Conservation (phyloP, 1,139 yeast species). For the Pneumocystis sp. region DNA sequence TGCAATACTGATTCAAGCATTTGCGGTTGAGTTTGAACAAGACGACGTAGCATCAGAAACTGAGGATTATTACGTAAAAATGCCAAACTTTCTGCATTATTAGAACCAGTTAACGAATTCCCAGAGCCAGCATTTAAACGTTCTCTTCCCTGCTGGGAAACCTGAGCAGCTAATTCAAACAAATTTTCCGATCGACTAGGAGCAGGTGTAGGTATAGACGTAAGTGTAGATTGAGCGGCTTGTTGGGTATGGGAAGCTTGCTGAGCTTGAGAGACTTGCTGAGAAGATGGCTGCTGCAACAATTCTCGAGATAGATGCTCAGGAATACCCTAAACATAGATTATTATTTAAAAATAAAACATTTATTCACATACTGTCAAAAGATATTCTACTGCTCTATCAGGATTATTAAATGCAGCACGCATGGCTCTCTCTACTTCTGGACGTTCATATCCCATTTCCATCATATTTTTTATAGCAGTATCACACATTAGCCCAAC, state of each 20-base stretch:
- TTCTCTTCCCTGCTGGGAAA: slow-evolving; percentile 25
- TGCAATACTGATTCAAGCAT: slow-evolving; percentile 72
- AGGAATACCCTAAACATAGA: slow-evolving; percentile 1
- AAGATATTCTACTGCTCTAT: slow-evolving; percentile 90
- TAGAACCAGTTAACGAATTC: slow-evolving; percentile 25
- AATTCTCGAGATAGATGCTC: slow-evolving; percentile 1
- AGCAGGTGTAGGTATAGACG: slow-evolving; percentile 23
- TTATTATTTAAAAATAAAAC: not conserved
- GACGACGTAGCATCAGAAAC: slow-evolving; percentile 51
- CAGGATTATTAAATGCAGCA: slow-evolving; percentile 95
- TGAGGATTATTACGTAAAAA: slow-evolving; percentile 31
- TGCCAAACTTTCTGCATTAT: slow-evolving; percentile 22
- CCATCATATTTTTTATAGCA: slow-evolving; percentile 69
- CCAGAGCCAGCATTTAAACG: slow-evolving; percentile 18
- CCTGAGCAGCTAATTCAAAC: slow-evolving; percentile 60
- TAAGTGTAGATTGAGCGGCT: slow-evolving; percentile 6
- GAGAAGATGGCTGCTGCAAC: not conserved
- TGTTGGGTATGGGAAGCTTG: not conserved
- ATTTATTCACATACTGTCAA: slow-evolving; percentile 57
- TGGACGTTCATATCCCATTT: slow-evolving; percentile 85
- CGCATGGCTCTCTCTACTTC: slow-evolving; percentile 83
- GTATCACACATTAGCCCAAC: slow-evolving; percentile 53
- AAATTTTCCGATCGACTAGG: slow-evolving; percentile 32
- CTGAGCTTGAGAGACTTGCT: not conserved
- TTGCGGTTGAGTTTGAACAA: slow-evolving; percentile 77